A percentile compares a stretch with the other conserved stretches of the same genome.
Evolutionary conservation across 345 rosid genomes (phyloP).

Genomic region (Corchorus capsularis): DNA sequence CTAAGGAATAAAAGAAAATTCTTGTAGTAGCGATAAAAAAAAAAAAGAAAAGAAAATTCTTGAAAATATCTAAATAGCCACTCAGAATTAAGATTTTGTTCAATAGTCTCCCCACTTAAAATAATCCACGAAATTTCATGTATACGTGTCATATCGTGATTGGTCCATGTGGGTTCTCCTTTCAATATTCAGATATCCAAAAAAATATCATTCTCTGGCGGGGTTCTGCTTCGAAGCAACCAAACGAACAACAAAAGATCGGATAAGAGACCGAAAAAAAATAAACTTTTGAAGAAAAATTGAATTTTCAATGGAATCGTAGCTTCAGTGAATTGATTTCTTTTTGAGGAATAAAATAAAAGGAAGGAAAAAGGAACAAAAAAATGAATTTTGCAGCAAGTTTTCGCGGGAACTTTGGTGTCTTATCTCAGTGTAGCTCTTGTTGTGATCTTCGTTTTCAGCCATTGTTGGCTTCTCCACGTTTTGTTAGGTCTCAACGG

Average conservation of each 20-base stretch:
- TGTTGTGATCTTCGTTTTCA: constrained; percentile 55
- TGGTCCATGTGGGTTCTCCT: neutral
- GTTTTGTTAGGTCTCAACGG: constrained; percentile 29
- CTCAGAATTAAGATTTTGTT: neutral
- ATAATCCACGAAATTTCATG: neutral
- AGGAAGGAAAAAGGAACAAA: neutral
- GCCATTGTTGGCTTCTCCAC: constrained; percentile 51
- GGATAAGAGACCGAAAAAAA: constrained; percentile 31
- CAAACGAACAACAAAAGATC: neutral
- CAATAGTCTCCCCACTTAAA: no score
- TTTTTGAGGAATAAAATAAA: neutral
- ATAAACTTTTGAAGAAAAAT: no score
- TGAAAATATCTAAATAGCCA: constrained; percentile 7
- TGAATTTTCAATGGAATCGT: constrained; percentile 22
- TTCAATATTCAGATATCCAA: constrained; percentile 1
- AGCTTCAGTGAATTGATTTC: constrained; percentile 15
- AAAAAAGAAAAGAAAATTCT: no score
- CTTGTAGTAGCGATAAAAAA: no score
- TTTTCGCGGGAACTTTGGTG: constrained; percentile 51
- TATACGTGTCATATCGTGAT: neutral
- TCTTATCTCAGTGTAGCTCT: constrained; percentile 52
- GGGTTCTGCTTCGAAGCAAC: neutral
- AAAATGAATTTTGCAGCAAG: constrained; percentile 60
- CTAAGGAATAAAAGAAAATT: neutral
- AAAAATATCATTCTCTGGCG: neutral